Conservation (phyloP, 2,329 filamentous ascomycete species). For the Diaporthe aspalathi region DNA sequence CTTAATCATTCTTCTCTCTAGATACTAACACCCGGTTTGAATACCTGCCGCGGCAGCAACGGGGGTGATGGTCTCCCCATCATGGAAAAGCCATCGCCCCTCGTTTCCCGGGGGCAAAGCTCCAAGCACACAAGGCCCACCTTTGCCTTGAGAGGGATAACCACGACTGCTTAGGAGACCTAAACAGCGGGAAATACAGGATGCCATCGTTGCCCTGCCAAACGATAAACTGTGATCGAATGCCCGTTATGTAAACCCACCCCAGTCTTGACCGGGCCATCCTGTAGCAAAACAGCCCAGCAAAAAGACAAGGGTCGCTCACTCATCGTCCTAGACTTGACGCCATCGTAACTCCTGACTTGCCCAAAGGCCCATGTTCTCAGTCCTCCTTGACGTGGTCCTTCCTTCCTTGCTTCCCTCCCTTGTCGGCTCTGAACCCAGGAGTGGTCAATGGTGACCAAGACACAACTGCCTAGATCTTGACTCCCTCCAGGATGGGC, state of each 20-base stretch:
- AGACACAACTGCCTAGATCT: conserved; percentile 57
- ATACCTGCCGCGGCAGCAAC: background rate
- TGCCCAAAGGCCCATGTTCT: conserved; percentile 43
- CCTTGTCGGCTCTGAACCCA: too few species aligned
- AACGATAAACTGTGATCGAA: conserved; percentile 40
- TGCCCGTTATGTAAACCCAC: conserved; percentile 35
- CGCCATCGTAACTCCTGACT: conserved; percentile 48
- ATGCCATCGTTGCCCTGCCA: conserved; percentile 48
- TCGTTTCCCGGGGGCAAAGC: conserved; percentile 38
- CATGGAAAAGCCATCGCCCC: conserved; percentile 44
- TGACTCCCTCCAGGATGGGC: conserved; percentile 74
- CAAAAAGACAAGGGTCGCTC: conserved; percentile 39
- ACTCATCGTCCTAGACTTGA: conserved; percentile 43
- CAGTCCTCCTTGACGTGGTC: conserved; percentile 35
- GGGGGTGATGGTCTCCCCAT: background rate
- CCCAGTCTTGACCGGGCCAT: conserved; percentile 29
- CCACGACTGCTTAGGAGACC: conserved; percentile 1
- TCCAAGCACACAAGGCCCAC: conserved; percentile 24
- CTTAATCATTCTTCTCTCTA: background rate
- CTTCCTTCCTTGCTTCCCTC: conserved; percentile 32
- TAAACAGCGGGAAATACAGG: conserved; percentile 40
- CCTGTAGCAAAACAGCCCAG: conserved; percentile 12
- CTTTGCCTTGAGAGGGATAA: conserved; percentile 30
- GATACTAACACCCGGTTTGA: background rate
- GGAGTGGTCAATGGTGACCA: background rate